Evolutionary conservation across 2,329 filamentous ascomycete species (phyloP), one percentile per base, ranked within the genome.

Genomic region (Penicillium psychrosexuale): DNA sequence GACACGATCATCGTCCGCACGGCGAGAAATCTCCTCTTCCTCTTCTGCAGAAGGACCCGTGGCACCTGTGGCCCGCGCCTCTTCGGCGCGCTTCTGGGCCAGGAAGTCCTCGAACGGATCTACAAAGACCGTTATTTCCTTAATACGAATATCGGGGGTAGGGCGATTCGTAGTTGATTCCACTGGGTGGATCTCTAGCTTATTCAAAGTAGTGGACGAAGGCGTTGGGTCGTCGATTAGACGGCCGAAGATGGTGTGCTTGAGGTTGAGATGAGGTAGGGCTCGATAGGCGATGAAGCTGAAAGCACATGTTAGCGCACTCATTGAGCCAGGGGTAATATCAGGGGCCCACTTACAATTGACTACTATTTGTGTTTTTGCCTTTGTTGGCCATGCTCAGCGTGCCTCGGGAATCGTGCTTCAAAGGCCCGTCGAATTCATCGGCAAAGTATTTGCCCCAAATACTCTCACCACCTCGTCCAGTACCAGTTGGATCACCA

Each of bases 361-460:
- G 94, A 63, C 85, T 90, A 8, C 90, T 94, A 75, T 99, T 99
- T 22, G 93, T 97, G 69, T 97, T 93, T 69, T 97, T 97, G 55
- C 94, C 94, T 71, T 99, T 99, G 75, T 99, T 99, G 38, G 94
- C 94, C 94, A 99, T 99, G 63, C 88, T 91, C 27, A 95, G 69
- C 0, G 92, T 83, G 12, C 94, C 94, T 28, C 92, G 81, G 0
- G 81, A 77, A 67, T 91, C 88, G 66, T 99, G 94, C n/a, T 87
- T 88, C 38, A 91, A 74, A 0, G 93, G 91, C 0, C 92, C 91
- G 15, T 97, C 91, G 59, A 97, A 88, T 70, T 99, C 94, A 71
- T 99, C 94, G 50, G 88, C 82, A 67, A 99, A 99, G 58, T 91
- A 90, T 74, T 95, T 96, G 55, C 90, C 90, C 94, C 94, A 99